Base-by-base conservation (phyloP, 345 rosid genomes). In the Eucalyptus tenuipes region DNA sequence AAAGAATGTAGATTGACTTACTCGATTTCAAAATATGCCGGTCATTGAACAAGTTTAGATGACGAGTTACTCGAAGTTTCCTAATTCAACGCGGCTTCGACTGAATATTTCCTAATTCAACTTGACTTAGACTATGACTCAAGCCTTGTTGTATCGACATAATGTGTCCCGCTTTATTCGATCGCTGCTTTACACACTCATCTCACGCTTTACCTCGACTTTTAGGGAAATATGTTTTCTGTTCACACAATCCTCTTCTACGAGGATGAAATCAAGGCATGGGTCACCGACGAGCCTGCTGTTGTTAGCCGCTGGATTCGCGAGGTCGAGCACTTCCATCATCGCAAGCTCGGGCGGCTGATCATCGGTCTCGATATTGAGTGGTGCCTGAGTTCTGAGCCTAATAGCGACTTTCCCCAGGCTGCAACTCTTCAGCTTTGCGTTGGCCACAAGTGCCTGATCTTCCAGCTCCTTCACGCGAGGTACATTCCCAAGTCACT, bases 311-410 rank as follows among this genome's bases (percentile, higher is more conserved):
- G 24, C 7, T 68, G 80, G 80, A 33, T 68, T 68, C 6, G 3
- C 44, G 0, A 68, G 80, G 44, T 91, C 13, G 86, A 87, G 11
- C 5, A 16, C 13, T 49, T 92, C 24, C 94, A 92, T 2, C 42
- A 4, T 87, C 91, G 7, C 89, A 68, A 57, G 87, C 45, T 24
- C 13, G 13, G 7, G 29, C 42, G 53, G 49, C 48, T 49, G 37
- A 91, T 90, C 59, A 91, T 88, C 7, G 92, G 93, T 9, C 92
- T 91, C 6, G 92, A 91, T 15, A 71, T 90, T 47, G 86, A 75
- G 55, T 68, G 80, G 80, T 33, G 44, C 2, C 44, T 10, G 13
- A 33, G 44, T 33, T 33, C 80, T 11, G 7, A 68, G 44, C 2
- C 2, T 20, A 33, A 5, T 5, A 37, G 42, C 2, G 2, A 68